Percentiles rank a stretch among this genome's conserved stretches.
Conservation (phyloP, 2,329 filamentous ascomycete species). For the Botrytis byssoidea region DNA sequence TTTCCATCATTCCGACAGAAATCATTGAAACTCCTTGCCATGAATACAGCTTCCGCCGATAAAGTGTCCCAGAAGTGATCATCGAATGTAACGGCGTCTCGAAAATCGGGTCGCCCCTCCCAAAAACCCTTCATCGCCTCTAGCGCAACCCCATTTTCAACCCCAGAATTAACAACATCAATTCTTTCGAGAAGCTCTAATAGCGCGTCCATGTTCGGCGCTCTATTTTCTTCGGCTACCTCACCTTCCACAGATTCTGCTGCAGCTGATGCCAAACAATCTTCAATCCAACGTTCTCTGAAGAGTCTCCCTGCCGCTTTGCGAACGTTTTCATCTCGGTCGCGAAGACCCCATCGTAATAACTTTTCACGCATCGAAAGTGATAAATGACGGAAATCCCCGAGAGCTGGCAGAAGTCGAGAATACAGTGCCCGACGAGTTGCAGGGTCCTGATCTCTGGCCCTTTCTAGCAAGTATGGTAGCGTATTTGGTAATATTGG, state of each 20-base stretch:
- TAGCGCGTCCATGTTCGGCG: constrained; percentile 76
- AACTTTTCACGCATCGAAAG: constrained; percentile 94
- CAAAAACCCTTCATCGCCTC: constrained; percentile 97
- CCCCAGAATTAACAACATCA: constrained; percentile 85
- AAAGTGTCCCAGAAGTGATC: constrained; percentile 78
- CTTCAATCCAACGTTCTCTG: constrained; percentile 95
- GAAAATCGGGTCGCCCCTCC: constrained; percentile 84
- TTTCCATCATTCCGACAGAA: constrained; percentile 77
- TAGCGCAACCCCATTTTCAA: constrained; percentile 84
- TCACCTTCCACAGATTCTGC: constrained; percentile 55
- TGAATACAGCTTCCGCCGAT: constrained; percentile 82
- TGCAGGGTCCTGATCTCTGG: constrained; percentile 80
- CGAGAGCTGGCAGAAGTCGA: constrained; percentile 79
- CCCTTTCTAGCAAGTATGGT: constrained; percentile 84
- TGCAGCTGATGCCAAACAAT: constrained; percentile 71
- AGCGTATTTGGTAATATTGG: constrained; percentile 79
- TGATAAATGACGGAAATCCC: constrained; percentile 91
- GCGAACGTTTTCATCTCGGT: constrained; percentile 90
- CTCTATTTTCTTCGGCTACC: constrained; percentile 49
- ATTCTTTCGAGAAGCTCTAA: constrained; percentile 91
- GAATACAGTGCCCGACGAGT: constrained; percentile 87
- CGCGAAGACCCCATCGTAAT: constrained; percentile 88
- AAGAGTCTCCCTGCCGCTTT: constrained; percentile 90
- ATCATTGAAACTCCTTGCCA: constrained; percentile 90
- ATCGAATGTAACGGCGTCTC: constrained; percentile 68